Percentiles rank a stretch among this genome's conserved stretches.
Evolutionary conservation across 345 rosid species (phyloP).

Genomic region (Arabis alpina): DNA sequence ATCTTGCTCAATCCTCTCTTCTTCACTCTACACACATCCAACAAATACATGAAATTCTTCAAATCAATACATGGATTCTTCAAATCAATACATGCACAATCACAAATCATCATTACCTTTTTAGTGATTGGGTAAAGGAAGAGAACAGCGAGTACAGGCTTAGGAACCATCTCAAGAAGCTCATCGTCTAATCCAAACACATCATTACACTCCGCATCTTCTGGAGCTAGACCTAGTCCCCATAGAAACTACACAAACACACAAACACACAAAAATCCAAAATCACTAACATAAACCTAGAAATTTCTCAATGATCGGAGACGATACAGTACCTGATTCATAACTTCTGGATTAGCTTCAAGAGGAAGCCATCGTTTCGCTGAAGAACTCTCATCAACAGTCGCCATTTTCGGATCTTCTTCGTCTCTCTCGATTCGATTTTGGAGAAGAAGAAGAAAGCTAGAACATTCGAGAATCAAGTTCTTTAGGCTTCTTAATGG

Average conservation of each 20-base stretch:
- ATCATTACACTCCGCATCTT: slow-evolving; percentile 80
- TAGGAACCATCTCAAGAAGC: slow-evolving; percentile 82
- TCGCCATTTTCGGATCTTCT: slow-evolving; percentile 58
- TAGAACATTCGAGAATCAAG: background rate
- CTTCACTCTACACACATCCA: slow-evolving; percentile 59
- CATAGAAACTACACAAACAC: slow-evolving; percentile 70
- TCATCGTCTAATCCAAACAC: slow-evolving; percentile 91
- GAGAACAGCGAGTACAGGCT: slow-evolving; percentile 91
- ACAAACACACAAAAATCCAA: slow-evolving; percentile 3
- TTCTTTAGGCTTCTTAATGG: background rate
- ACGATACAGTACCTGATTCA: slow-evolving; percentile 76
- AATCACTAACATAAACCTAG: background rate
- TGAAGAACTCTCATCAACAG: slow-evolving; percentile 58
- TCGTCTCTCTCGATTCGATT: slow-evolving; percentile 20
- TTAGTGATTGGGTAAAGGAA: slow-evolving; percentile 83
- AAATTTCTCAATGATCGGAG: slow-evolving; percentile 30
- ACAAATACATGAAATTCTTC: too few species aligned
- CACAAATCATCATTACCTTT: too few species aligned
- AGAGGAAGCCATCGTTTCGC: slow-evolving; percentile 97
- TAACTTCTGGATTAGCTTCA: slow-evolving; percentile 95
- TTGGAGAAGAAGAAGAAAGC: slow-evolving; percentile 19
- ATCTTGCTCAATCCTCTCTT: slow-evolving; percentile 73
- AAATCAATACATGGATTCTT: too few species aligned
- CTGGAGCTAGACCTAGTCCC: slow-evolving; percentile 76
- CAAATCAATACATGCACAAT: too few species aligned